These are phyloP conservation scores for Anaeromyces robustus DNA, from an alignment of 192 early-diverging fungal species.

Conservation along the genomic window DNA sequence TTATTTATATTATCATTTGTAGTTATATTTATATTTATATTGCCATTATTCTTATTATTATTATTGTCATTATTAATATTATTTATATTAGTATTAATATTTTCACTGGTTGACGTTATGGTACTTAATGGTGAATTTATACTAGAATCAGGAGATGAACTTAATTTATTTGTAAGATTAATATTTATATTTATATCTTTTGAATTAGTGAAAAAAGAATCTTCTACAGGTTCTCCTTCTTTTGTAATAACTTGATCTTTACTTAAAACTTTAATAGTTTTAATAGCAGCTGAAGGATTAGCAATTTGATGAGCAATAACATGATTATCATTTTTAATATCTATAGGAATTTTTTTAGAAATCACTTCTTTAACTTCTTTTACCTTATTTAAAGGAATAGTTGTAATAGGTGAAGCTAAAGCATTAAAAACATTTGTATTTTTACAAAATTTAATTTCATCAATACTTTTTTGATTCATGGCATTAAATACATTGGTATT, in stretches of 20 bases:
- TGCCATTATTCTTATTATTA: too few species aligned
- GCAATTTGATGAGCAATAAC: background rate
- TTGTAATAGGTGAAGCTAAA: background rate
- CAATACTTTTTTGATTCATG: background rate
- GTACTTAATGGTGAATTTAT: too few species aligned
- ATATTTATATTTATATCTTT: too few species aligned
- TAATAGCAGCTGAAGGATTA: background rate
- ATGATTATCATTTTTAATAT: background rate
- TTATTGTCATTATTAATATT: too few species aligned
- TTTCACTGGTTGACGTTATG: too few species aligned
- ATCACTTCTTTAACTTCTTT: background rate
- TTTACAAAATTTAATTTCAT: background rate
- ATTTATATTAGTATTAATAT: too few species aligned
- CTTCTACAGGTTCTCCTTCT: background rate
- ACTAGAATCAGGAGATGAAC: background rate
- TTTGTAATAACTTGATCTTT: background rate
- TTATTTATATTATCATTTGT: too few species aligned
- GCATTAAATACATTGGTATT: background rate
- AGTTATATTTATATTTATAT: too few species aligned
- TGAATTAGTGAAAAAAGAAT: too few species aligned
- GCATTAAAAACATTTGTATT: background rate
- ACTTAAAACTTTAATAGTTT: background rate
- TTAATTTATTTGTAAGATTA: background rate
- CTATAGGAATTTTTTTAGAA: background rate
- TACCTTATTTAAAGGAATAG: background rate